Evolutionary conservation across 192 early-diverging fungal species (phyloP).

Genomic region (Kappamyces sp.): DNA sequence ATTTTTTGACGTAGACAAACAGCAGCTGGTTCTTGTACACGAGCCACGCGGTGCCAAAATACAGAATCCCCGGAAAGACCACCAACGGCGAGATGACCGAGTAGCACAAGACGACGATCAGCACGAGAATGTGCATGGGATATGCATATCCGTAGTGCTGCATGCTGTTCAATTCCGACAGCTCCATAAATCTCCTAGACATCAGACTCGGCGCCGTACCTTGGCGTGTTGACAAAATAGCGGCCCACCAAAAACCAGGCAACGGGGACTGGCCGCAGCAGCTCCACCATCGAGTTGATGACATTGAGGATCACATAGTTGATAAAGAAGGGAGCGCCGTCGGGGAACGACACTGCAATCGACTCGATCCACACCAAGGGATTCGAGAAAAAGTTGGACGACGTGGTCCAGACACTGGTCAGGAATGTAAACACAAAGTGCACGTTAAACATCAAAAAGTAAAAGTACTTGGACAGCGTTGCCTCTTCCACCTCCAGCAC

Average conservation of each 20-base stretch:
- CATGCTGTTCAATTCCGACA: constrained; percentile 29
- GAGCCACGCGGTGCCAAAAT: constrained; percentile 38
- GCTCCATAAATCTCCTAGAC: constrained; percentile 39
- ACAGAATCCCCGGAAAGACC: constrained; percentile 37
- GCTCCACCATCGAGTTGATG: constrained; percentile 35
- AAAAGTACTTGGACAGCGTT: constrained; percentile 42
- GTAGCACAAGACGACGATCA: constrained; percentile 34
- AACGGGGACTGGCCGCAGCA: constrained; percentile 35
- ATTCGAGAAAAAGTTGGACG: constrained; percentile 20
- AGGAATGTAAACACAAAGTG: constrained; percentile 45
- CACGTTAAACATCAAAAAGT: constrained; percentile 50
- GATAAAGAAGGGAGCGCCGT: constrained; percentile 44
- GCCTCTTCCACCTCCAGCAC: constrained; percentile 7
- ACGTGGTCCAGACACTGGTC: constrained; percentile 8
- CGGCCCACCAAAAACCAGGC: constrained; percentile 24
- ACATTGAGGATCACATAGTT: constrained; percentile 42
- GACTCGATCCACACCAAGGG: constrained; percentile 30
- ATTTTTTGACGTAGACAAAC: constrained; percentile 51
- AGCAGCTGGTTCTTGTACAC: constrained; percentile 48
- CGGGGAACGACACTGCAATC: constrained; percentile 30
- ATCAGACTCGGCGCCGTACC: too few species aligned
- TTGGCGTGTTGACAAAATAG: constrained; percentile 31
- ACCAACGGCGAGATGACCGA: constrained; percentile 39
- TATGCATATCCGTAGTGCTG: constrained; percentile 45
- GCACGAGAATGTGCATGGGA: constrained; percentile 42